Evolutionary conservation across 164 flowering plant species (phyloP).

Genomic region (Santalum album): DNA sequence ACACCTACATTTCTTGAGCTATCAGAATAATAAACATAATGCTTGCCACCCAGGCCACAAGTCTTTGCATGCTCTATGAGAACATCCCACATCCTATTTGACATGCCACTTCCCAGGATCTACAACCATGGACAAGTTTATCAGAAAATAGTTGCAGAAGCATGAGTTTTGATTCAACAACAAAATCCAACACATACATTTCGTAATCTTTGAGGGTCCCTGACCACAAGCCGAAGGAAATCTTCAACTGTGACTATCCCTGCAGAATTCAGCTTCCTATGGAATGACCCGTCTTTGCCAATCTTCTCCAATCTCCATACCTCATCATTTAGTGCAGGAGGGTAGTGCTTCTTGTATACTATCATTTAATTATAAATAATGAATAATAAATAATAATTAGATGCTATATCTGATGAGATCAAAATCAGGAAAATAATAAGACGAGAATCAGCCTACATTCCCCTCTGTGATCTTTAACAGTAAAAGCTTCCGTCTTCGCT

Average conservation of each 20-base stretch:
- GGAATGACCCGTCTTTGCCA: slow-evolving; percentile 81
- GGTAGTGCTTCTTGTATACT: slow-evolving; percentile 84
- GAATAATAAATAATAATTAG: too few relatives aligned
- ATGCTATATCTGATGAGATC: too few relatives aligned
- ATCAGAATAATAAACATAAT: slow-evolving; percentile 4
- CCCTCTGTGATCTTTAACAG: slow-evolving; percentile 73
- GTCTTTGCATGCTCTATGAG: slow-evolving; percentile 7
- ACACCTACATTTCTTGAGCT: slow-evolving; percentile 3
- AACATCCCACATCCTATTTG: slow-evolving; percentile 5
- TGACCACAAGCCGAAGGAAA: slow-evolving; percentile 5
- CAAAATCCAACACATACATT: background rate
- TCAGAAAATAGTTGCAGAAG: background rate
- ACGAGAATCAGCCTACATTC: slow-evolving; percentile 40
- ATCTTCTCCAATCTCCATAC: slow-evolving; percentile 88
- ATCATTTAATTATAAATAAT: slow-evolving; percentile 19
- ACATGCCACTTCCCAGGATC: slow-evolving; percentile 8
- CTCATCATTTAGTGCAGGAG: slow-evolving; percentile 64
- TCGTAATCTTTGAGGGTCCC: slow-evolving; percentile 1
- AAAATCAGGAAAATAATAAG: background rate
- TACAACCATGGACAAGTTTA: background rate
- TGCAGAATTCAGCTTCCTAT: background rate
- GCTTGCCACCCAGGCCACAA: slow-evolving; percentile 2
- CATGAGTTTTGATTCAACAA: background rate
- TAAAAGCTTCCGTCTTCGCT: slow-evolving; percentile 71
- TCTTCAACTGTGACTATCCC: slow-evolving; percentile 5